Conservation (phyloP, 805 yeast genomes). For the Lachancea sp. region DNA sequence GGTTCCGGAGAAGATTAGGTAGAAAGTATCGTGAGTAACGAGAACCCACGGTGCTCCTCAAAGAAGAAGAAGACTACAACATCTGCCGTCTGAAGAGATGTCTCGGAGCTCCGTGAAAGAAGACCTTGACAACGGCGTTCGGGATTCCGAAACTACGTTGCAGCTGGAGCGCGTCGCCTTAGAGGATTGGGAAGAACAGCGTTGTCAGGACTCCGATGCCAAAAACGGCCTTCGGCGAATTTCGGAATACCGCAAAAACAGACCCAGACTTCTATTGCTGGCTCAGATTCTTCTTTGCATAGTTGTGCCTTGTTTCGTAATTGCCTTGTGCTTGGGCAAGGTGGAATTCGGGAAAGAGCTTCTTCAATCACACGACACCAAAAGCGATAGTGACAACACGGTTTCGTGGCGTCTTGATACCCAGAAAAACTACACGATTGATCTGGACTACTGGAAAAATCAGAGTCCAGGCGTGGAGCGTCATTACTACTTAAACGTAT, state of each 20-base stretch:
- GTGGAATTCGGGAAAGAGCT: neutral
- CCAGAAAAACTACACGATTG: conserved; percentile 20
- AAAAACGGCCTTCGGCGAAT: neutral
- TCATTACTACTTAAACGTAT: conserved; percentile 20
- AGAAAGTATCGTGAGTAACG: too few relatives aligned
- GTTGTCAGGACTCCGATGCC: neutral
- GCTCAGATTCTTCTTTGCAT: neutral
- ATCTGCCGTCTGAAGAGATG: too few relatives aligned
- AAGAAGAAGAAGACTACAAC: too few relatives aligned
- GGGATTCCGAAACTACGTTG: too few relatives aligned
- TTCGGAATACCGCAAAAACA: neutral
- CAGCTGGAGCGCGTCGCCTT: too few relatives aligned
- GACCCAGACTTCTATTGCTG: neutral
- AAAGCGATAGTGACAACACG: neutral
- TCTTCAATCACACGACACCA: neutral
- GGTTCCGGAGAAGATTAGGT: too few relatives aligned
- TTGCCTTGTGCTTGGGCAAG: neutral
- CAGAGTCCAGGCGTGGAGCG: conserved; percentile 17
- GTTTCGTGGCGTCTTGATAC: conserved; percentile 27
- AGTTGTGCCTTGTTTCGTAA: neutral
- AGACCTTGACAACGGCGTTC: too few relatives aligned
- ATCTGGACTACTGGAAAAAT: conserved; percentile 18
- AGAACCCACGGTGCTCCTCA: too few relatives aligned
- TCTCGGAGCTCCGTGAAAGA: too few relatives aligned
- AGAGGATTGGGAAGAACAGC: neutral